phyloP scores from a whole-genome alignment of 208 protist species.

The Naegleria gruberi region DNA sequence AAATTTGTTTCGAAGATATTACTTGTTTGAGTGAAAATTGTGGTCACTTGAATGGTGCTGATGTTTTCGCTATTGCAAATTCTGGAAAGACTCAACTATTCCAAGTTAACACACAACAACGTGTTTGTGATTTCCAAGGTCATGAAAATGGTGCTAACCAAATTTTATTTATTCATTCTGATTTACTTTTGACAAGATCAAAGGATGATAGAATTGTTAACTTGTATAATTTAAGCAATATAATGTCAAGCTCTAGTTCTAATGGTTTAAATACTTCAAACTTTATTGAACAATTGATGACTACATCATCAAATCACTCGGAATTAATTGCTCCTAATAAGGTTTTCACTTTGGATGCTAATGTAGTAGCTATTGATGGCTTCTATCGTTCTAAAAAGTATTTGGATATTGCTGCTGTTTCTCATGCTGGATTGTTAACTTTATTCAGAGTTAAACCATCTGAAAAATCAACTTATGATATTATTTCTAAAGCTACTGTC shows the following conservation, averaged over 20 bases:
- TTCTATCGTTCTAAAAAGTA: neutral
- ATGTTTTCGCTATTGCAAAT: neutral
- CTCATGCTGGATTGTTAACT: neutral
- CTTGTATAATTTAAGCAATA: neutral
- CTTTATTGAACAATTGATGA: neutral
- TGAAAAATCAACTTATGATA: neutral
- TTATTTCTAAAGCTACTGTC: neutral
- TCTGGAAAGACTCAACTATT: neutral
- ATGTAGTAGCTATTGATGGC: neutral
- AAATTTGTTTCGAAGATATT: neutral
- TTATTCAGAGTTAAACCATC: neutral
- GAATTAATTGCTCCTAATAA: neutral
- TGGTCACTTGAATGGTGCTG: neutral
- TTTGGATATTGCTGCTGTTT: neutral
- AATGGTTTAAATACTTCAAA: neutral
- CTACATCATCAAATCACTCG: neutral
- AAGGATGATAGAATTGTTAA: neutral
- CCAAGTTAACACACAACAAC: neutral
- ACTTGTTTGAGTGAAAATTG: neutral
- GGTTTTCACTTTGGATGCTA: neutral
- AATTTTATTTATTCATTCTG: neutral
- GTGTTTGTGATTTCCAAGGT: neutral
- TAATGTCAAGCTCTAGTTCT: neutral
- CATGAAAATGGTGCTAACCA: neutral
- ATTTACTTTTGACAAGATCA: neutral